Base-by-base conservation (phyloP, 1,284 basidiomycete genomes). In the Trichosporon sp. region DNA sequence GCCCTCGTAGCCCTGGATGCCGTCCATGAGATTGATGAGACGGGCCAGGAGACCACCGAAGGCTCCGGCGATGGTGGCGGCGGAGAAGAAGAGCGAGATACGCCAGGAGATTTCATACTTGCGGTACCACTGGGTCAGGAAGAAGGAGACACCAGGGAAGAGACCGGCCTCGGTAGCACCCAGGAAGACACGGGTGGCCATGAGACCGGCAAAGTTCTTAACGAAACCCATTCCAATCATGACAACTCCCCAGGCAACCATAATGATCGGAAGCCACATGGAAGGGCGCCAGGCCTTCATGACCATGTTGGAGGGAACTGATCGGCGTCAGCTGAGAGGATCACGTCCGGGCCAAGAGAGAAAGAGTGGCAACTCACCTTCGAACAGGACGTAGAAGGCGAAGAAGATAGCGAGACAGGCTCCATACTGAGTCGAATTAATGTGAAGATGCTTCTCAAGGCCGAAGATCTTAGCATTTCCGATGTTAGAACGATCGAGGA, bases 401-500 rank as follows among this genome's bases (percentile, higher is more conserved):
- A 91, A 90, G 83, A 89, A 90, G 14, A 76, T 69, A 21, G 77
- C 75, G n/a, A 79, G 66, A 69, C 76, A 79, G 0, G 72, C 67
- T 11, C 70, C 72, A 54, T 78, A 78, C 65, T 79, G 37, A 16
- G 69, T 74, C 48, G 63, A 71, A 16, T 73, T 70, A 7, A 85
- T 80, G 37, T 71, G 40, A 32, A 77, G 69, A 66, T 74, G 59
- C 48, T 64, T 59, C 38, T 78, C 71, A 51, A 78, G 72, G 14
- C 85, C 72, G 75, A 76, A 77, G 80, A 91, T 21, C 43, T 69
- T 69, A 14, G 69, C 69, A 26, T 73, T 68, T 79, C 91, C 92
- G 75, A 93, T 91, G 75, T 90, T 91, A 40, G 91, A 90, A 68
- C 92, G 88, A 81, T 93, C 92, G 76, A 91, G 81, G 65, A 66